Evolutionary conservation across 768 basidiomycete genomes (phyloP), one percentile per base, ranked within the genome.

Genomic region (Trametes sanguinea): DNA sequence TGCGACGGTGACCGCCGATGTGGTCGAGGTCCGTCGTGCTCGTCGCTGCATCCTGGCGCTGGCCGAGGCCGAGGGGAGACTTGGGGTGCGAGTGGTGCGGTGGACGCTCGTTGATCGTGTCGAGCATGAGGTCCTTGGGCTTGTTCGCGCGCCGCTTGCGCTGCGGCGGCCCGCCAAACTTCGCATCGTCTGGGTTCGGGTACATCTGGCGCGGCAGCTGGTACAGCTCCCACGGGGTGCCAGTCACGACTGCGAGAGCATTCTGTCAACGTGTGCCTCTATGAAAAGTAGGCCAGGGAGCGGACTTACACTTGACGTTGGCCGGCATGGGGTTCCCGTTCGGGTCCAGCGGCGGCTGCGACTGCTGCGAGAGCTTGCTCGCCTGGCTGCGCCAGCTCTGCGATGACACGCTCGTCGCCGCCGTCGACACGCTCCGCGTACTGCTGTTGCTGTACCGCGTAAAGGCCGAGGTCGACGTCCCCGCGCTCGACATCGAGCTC

Each of bases 231-330:
- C 87, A 89, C 57, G 91, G 90, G 65, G 91, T 80, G 73, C 90
- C 90, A 62, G 78, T 80, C 82, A 92, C 85, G 69, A 86, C 92
- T 94, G 40, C 48, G 66, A 45, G 61, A 62, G 32, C 22, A 22
- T 22, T 22, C 22, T 22, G 22, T 22, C 22, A 22, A 22, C 22
- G 22, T 22, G 22, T 22, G 22, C 22, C 22, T 22, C 22, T 22
- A 22, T 22, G 22, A 22, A 22, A 22, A 22, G 47, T 35, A 29
- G 45, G 27, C 50, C 62, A 33, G 45, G 13, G 8, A 39, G 39
- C 7, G 60, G 52, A 83, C 89, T 75, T 71, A 94, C 92, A 78
- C 82, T 94, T 94, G 81, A 94, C 80, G 74, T 92, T 94, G 80
- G 73, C 57, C 22, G 76, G 77, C 61, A 73, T 62, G 44, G 61